A percentile compares a stretch with the other conserved stretches of the same genome.
Evolutionary conservation across 176 grass and related monocot species (phyloP).

Genomic region (bread wheat (Triticum aestivum)): DNA sequence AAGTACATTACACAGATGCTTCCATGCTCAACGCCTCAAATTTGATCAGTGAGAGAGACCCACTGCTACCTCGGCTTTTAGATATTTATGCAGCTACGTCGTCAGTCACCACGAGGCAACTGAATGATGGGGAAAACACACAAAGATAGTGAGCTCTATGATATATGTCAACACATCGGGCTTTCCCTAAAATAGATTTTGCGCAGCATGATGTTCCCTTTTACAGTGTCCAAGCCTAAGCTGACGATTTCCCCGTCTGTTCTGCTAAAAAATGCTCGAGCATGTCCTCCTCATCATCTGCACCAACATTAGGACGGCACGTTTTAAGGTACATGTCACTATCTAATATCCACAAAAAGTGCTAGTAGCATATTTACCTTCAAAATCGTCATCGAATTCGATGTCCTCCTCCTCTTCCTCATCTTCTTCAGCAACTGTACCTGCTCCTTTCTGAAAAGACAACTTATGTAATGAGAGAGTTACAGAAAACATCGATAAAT

Average conservation of each 20-base stretch:
- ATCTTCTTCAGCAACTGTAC: slow-evolving; percentile 62
- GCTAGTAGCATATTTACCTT: slow-evolving; percentile 55
- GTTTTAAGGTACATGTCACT: slow-evolving; percentile 7
- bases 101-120: neutral
- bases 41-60: neutral
- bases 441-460: slow-evolving; percentile 73
- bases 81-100: neutral
- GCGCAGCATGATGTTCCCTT: neutral
- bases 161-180: neutral
- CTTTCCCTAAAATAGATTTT: slow-evolving; percentile 16
- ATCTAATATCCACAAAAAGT: slow-evolving; percentile 3
- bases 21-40: neutral
- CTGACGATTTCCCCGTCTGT: slow-evolving; percentile 55
- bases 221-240: slow-evolving; percentile 41
- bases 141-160: neutral
- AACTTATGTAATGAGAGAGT: slow-evolving; percentile 18
- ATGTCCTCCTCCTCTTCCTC: slow-evolving; percentile 94
- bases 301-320: neutral
- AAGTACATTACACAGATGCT: neutral
- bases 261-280: slow-evolving; percentile 98
- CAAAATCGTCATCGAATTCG: slow-evolving; percentile 92
- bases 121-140: slow-evolving; percentile 1
- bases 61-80: neutral
- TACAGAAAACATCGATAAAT: slow-evolving; percentile 18
- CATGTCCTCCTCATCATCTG: slow-evolving; percentile 99